Evolutionary conservation across 805 yeast genomes (phyloP), one percentile per base, ranked within the genome.

Genomic region (Saccharomyces jurei): DNA sequence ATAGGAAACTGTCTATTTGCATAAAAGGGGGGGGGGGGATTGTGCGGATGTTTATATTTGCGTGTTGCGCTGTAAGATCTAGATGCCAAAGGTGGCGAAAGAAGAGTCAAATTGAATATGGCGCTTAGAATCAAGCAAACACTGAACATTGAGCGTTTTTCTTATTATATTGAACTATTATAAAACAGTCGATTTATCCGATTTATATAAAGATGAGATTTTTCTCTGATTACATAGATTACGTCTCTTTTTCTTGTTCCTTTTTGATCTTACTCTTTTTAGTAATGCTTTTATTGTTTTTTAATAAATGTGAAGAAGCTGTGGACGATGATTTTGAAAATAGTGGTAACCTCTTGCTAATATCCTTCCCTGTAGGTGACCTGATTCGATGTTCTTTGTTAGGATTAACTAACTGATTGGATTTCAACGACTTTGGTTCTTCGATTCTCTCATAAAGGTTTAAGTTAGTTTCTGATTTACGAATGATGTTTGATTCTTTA

Each of bases 401-500:
- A 8, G 11, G 11, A 17, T 36, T 21, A 10, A 36, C 17, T 8
- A 36, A 36, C 17, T 13, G 13, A 21, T 36, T 36, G 13, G 44
- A 17, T 36, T 36, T 36, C 25, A 25, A 36, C 17, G 44, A 0
- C 17, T 17, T 36, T 17, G 44, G 44, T 6, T 36, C 44, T 36
- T 17, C 44, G 25, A 9, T 17, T 9, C 8, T 36, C 17, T 21
- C 44, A 11, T 6, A 36, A 17, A 36, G 44, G n/a, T 53, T 57
- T 26, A 68, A 55, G 50, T 69, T 66, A 1, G 70, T 63, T 51
- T 67, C 66, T 5, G 72, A 69, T 52, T 62, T 69, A 26, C 63
- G 56, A 2, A 68, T 56, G 41, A 69, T 51, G 50, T 68, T 69
- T 2, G 76, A 72, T 50, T 65, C 71, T 55, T 73, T 71, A 2